Conservation (phyloP, 345 rosid genomes). For the Balakata baccata region DNA sequence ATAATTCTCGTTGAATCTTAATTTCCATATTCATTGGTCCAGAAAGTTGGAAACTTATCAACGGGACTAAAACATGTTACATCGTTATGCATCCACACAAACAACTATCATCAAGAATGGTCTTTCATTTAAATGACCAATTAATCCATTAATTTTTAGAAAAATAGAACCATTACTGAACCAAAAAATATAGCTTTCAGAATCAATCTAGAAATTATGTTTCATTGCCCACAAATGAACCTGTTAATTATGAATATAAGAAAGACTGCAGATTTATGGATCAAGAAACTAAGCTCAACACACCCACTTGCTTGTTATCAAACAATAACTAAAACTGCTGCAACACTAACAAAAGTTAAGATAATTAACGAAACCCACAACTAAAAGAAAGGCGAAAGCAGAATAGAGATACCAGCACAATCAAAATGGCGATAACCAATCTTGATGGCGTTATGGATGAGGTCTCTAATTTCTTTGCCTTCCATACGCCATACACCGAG, state of each 20-base stretch:
- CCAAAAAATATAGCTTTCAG: neutral
- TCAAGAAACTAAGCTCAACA: neutral
- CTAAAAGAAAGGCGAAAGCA: neutral
- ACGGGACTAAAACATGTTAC: neutral
- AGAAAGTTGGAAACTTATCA: neutral
- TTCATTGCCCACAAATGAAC: neutral
- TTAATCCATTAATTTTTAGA: neutral
- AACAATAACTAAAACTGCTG: neutral
- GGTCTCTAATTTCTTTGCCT: conserved; percentile 52
- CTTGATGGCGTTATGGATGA: conserved; percentile 65
- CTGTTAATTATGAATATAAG: neutral
- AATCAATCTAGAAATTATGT: neutral
- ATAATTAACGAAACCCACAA: neutral
- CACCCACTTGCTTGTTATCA: neutral
- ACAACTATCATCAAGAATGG: neutral
- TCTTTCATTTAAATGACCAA: neutral
- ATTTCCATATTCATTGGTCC: neutral
- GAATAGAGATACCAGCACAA: conserved; percentile 60
- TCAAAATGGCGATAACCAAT: conserved; percentile 91
- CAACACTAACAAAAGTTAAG: neutral
- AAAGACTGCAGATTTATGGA: neutral
- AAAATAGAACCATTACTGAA: neutral
- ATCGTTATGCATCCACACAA: neutral
- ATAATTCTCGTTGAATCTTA: neutral
- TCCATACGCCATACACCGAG: conserved; percentile 95